These are phyloP conservation scores for Syncephalastrum sp. DNA, from an alignment of 371 early-diverging fungal genomes.

Conservation along the genomic window DNA sequence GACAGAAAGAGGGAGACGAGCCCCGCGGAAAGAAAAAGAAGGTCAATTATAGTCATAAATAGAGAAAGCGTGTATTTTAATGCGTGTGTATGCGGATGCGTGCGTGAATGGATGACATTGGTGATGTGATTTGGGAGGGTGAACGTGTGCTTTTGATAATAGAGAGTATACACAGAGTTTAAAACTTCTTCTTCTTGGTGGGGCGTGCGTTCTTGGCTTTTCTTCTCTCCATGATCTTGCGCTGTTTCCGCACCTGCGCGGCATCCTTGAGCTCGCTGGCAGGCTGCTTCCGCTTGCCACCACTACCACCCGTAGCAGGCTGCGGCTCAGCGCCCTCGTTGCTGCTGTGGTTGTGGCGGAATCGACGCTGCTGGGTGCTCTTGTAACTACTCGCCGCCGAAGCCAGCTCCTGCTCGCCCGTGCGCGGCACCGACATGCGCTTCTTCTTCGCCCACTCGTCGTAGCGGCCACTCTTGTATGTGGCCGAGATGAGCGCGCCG, in stretches of 20 bases:
- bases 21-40: too few species aligned
- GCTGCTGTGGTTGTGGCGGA: slow-evolving; percentile 61
- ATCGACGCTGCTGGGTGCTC: slow-evolving; percentile 39
- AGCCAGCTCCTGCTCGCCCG: slow-evolving; percentile 83
- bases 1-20: too few species aligned
- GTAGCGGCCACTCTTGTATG: slow-evolving; percentile 85
- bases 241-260: slow-evolving; percentile 83
- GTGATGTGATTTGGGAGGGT: too few species aligned
- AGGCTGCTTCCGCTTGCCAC: slow-evolving; percentile 40
- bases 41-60: too few species aligned
- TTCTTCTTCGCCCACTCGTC: slow-evolving; percentile 90
- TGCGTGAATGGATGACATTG: too few species aligned
- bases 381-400: slow-evolving; percentile 19
- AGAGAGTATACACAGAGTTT: too few species aligned
- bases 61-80: too few species aligned
- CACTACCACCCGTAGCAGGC: slow-evolving; percentile 58
- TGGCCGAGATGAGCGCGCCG: slow-evolving; percentile 88
- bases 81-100: too few species aligned
- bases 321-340: slow-evolving; percentile 65
- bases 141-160: too few species aligned
- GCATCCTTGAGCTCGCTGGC: slow-evolving; percentile 81
- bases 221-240: slow-evolving; percentile 76
- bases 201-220: slow-evolving; percentile 70
- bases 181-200: slow-evolving; percentile 16
- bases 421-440: slow-evolving; percentile 72